Conservation (phyloP, 352 stramenopile genomes). For the Phytophthora fragariaefolia region DNA sequence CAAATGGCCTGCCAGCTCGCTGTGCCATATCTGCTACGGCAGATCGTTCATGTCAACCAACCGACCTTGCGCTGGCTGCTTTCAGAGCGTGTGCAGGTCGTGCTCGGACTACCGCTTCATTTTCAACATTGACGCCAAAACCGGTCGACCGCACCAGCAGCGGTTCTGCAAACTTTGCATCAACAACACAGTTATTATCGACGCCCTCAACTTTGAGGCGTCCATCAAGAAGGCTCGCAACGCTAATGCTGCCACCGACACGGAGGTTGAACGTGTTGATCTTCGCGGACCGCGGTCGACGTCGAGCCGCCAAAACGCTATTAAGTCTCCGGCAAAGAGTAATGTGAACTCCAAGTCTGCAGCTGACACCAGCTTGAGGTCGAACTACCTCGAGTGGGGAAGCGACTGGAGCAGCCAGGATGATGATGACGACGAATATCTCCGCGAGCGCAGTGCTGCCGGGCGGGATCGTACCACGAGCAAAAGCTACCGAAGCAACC, state of each 20-base stretch:
- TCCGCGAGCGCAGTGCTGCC: constrained; percentile 26
- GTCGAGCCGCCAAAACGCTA: constrained; percentile 26
- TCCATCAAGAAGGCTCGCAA: constrained; percentile 29
- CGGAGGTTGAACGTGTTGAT: constrained; percentile 26
- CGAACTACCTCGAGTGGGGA: constrained; percentile 45
- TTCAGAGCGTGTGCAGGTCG: constrained; percentile 55
- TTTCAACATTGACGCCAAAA: constrained; percentile 52
- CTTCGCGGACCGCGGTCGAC: constrained; percentile 15
- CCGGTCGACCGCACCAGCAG: constrained; percentile 40
- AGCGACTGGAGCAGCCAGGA: constrained; percentile 51
- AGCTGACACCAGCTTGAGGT: constrained; percentile 36
- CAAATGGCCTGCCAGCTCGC: constrained; percentile 41
- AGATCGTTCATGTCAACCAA: constrained; percentile 49
- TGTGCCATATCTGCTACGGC: constrained; percentile 55
- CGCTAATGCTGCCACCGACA: constrained; percentile 28
- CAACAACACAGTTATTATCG: constrained; percentile 42
- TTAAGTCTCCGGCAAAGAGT: constrained; percentile 25
- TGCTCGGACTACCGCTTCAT: constrained; percentile 57
- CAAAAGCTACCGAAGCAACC: constrained; percentile 21
- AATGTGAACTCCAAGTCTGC: constrained; percentile 29
- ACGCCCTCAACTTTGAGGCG: constrained; percentile 41
- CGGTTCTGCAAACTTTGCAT: constrained; percentile 60
- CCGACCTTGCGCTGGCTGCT: constrained; percentile 48
- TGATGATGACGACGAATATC: constrained; percentile 45
- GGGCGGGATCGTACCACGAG: constrained; percentile 19